Base-by-base conservation (phyloP, 2,329 filamentous ascomycete genomes). In the Aspergillus oerlinghausenensis region DNA sequence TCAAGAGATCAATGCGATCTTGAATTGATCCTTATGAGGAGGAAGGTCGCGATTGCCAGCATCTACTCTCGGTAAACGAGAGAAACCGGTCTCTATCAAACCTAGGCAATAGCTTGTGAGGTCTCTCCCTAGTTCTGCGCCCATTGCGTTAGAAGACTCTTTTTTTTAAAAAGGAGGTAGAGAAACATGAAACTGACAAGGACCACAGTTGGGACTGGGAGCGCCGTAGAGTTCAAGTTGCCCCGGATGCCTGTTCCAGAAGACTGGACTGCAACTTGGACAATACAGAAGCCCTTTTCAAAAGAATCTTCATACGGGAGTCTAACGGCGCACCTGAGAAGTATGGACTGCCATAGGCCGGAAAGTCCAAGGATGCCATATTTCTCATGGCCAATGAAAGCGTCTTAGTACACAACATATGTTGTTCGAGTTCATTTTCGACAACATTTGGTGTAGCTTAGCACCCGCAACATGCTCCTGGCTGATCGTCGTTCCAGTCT, bases 331-430 rank as follows among this genome's bases (percentile, higher is more conserved):
- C 62, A 63, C 68, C 60, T 19, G 65, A 49, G 52, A 71, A 71
- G 52, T 73, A 73, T 28, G 76, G 60, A 59, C 71, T 77, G 0
- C 74, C 72, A 63, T 73, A 77, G 0, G 70, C 73, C 21, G 73
- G 72, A 54, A 77, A 76, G 35, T 72, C 54, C 56, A 73, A 40
- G 23, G 65, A 52, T 21, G 66, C 65, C 51, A 74, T 60, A 40
- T 75, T 63, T 59, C 63, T 62, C 2, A 74, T 62, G 38, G 59
- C 63, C 14, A 66, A 57, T 45, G 55, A 69, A 25, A 75, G 63
- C 7, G 53, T 51, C 47, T 73, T 63, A 3, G 70, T 69, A 49
- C 70, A 75, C 2, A 60, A 58, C 59, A 74, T 72, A 60, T 73
- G 68, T 51, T 75, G 64, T 43, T 54, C 3, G 63, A 40, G 55